Evolutionary conservation across 179 eudicot genomes (phyloP).

Genomic region (Vitellaria paradoxa): DNA sequence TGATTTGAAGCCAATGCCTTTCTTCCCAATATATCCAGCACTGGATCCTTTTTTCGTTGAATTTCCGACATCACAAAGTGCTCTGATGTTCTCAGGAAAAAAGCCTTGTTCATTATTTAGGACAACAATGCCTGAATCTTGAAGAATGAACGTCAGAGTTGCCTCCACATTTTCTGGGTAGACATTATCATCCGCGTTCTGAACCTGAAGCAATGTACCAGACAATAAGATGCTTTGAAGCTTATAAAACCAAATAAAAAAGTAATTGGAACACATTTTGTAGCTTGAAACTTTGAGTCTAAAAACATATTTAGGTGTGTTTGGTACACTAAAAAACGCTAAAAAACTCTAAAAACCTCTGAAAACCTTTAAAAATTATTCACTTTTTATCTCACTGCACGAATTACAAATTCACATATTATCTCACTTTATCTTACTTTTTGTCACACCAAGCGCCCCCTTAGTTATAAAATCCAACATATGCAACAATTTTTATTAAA

Average conservation of each 20-base stretch:
- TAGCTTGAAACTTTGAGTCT: neutral
- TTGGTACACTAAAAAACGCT: too few species aligned
- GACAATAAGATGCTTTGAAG: constrained; percentile 10
- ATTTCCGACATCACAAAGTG: constrained; percentile 96
- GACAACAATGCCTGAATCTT: constrained; percentile 59
- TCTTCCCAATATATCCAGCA: constrained; percentile 95
- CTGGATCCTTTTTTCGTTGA: constrained; percentile 83
- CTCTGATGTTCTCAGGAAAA: constrained; percentile 76
- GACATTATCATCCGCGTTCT: constrained; percentile 95
- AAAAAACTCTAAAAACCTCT: too few species aligned
- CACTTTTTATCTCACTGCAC: too few species aligned
- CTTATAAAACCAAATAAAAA: neutral
- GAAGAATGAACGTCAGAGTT: constrained; percentile 77
- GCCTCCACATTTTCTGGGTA: constrained; percentile 75
- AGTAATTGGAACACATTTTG: neutral
- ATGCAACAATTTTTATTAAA: neutral
- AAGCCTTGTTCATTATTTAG: constrained; percentile 88
- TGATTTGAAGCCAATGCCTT: constrained; percentile 98
- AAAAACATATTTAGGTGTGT: neutral
- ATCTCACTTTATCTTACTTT: too few species aligned
- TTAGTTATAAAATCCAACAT: too few species aligned
- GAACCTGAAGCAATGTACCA: constrained; percentile 53
- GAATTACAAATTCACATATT: too few species aligned
- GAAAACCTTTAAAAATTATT: too few species aligned
- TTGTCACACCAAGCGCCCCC: too few species aligned